Percentiles rank a stretch among this genome's conserved stretches.
These are phyloP conservation scores for Hermanozyma aechmeae DNA, from an alignment of 805 yeast species.

Conservation along the genomic window DNA sequence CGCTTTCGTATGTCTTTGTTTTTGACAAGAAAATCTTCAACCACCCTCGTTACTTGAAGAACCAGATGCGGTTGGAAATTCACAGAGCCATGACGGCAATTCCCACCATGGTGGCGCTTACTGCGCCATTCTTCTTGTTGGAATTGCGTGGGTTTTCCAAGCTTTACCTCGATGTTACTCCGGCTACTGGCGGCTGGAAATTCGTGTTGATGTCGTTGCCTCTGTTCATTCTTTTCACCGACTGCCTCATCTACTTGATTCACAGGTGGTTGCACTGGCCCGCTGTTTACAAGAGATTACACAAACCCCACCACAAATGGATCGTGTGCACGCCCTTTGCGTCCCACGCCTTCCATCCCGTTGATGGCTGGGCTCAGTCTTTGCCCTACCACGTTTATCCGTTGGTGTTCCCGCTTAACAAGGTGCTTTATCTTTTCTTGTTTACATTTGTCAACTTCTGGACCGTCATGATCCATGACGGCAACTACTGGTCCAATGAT, in stretches of 20 bases:
- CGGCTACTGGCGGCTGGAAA: slow-evolving; percentile 58
- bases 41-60: slow-evolving; percentile 92
- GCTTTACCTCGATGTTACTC: slow-evolving; percentile 58
- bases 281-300: slow-evolving; percentile 69
- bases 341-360: slow-evolving; percentile 97
- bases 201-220: slow-evolving; percentile 63
- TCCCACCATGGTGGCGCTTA: slow-evolving; percentile 80
- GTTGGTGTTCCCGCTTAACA: slow-evolving; percentile 85
- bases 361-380: slow-evolving; percentile 91
- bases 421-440: slow-evolving; percentile 67
- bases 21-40: slow-evolving; percentile 87
- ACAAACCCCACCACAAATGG: slow-evolving; percentile 99
- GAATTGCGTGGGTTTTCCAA: slow-evolving; percentile 80
- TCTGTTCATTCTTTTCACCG: slow-evolving; percentile 83
- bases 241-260: slow-evolving; percentile 81
- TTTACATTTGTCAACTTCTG: slow-evolving; percentile 93
- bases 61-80: slow-evolving; percentile 83
- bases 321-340: slow-evolving; percentile 97
- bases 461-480: slow-evolving; percentile 99
- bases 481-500: slow-evolving; percentile 87
- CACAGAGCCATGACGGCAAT: slow-evolving; percentile 70
- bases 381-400: slow-evolving; percentile 92
- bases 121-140: slow-evolving; percentile 82
- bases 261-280: slow-evolving; percentile 97
- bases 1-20: slow-evolving; percentile 64